Percentiles rank a stretch among this genome's conserved stretches.
Conservation (phyloP, 192 early-diverging fungal genomes). For the Backusella morwellensis region DNA sequence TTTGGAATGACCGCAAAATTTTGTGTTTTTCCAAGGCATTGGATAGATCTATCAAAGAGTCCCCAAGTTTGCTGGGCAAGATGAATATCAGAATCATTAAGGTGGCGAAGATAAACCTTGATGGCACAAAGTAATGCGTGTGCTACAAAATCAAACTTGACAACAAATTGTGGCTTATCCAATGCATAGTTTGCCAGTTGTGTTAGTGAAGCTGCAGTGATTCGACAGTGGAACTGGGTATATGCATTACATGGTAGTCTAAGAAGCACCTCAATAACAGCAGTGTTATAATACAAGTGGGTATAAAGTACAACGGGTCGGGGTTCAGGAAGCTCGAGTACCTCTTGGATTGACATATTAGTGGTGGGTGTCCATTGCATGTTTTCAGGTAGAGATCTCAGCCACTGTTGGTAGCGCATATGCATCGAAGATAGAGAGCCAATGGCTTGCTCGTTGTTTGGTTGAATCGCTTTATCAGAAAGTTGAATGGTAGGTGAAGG, state of each 20-base stretch:
- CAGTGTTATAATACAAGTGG: conserved; percentile 12
- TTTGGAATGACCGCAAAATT: conserved; percentile 10
- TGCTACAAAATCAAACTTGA: conserved; percentile 13
- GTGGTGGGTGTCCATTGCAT: conserved; percentile 7
- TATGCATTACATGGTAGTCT: background rate
- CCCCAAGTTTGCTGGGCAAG: conserved; percentile 7
- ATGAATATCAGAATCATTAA: background rate
- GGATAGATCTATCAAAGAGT: conserved; percentile 9
- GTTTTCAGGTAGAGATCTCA: background rate
- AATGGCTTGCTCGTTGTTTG: background rate
- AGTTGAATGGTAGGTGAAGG: background rate
- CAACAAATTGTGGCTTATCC: background rate
- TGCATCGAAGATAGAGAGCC: background rate
- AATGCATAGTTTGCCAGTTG: conserved; percentile 1
- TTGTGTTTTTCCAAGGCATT: background rate
- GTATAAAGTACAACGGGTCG: background rate
- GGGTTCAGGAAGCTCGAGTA: background rate
- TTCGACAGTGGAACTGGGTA: background rate
- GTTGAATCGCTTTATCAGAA: background rate
- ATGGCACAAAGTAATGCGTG: background rate
- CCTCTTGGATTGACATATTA: background rate
- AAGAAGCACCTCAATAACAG: background rate
- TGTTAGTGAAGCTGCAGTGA: conserved; percentile 1
- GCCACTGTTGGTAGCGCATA: background rate
- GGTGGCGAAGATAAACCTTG: background rate